Percentiles rank a stretch among this genome's conserved stretches.
Evolutionary conservation across 2,329 filamentous ascomycete genomes (phyloP).

Genomic region (Akanthomyces dipterigenus): DNA sequence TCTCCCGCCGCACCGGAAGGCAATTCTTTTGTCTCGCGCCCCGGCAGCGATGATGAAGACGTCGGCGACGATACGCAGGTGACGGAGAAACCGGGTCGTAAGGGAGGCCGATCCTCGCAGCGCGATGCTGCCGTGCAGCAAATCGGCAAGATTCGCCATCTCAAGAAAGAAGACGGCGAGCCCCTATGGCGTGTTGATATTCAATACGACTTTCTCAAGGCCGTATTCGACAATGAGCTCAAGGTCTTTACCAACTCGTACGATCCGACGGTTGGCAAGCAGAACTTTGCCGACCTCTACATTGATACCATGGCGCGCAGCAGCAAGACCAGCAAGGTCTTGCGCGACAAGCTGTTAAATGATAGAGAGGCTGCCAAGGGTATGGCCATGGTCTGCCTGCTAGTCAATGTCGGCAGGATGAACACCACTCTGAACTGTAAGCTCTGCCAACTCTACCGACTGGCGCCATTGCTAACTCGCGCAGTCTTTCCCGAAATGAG

Average conservation of each 20-base stretch:
- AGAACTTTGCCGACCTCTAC: constrained; percentile 90
- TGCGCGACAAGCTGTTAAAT: constrained; percentile 91
- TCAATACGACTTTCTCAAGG: constrained; percentile 76
- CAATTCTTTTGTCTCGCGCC: constrained; percentile 42
- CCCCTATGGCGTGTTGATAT: constrained; percentile 84
- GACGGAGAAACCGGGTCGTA: constrained; percentile 31
- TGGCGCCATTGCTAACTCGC: constrained; percentile 15
- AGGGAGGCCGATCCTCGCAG: constrained; percentile 26
- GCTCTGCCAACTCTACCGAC: constrained; percentile 22
- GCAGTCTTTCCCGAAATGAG: constrained; percentile 98
- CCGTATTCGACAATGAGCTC: constrained; percentile 68
- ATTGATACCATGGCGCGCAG: constrained; percentile 98
- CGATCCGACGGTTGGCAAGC: constrained; percentile 57
- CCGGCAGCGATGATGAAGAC: constrained; percentile 39
- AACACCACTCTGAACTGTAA: constrained; percentile 96
- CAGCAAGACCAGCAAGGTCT: constrained; percentile 97
- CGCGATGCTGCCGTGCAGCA: constrained; percentile 30
- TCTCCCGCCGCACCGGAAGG: constrained; percentile 36
- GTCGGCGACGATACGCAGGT: constrained; percentile 37
- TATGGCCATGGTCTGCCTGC: constrained; percentile 98
- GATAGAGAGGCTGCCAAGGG: constrained; percentile 89
- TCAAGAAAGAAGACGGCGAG: constrained; percentile 85
- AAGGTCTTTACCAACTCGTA: constrained; percentile 88
- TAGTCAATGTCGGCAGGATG: constrained; percentile 97
- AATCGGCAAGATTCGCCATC: constrained; percentile 68